Conservation (phyloP, 805 yeast genomes). For the Helenozyma baotianmanensis region DNA sequence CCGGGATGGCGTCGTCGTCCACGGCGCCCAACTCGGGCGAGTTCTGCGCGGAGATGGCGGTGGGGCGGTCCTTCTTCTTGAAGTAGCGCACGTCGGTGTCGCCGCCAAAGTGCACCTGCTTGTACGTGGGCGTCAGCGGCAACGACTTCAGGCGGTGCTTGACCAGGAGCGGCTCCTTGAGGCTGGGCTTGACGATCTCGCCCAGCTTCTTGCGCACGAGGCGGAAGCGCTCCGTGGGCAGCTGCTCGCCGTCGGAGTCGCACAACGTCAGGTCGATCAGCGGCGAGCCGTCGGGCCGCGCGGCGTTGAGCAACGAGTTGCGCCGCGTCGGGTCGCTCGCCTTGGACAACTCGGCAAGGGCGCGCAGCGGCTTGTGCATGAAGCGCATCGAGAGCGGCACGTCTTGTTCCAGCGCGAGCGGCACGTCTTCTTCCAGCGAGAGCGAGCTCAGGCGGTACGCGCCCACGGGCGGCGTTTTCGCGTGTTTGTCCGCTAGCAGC, state of each 20-base stretch:
- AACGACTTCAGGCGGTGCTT: constrained; percentile 30
- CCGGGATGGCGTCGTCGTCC: constrained; percentile 14
- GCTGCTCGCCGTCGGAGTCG: background rate
- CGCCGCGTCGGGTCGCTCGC: constrained; percentile 24
- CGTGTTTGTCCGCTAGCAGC: too few species aligned
- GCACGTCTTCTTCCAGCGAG: constrained; percentile 10
- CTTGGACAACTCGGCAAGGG: constrained; percentile 25
- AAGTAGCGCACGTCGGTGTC: constrained; percentile 68
- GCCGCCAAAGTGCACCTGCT: constrained; percentile 77
- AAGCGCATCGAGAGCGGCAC: constrained; percentile 30
- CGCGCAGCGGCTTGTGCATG: constrained; percentile 37
- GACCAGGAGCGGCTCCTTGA: constrained; percentile 42
- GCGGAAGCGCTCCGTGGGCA: too few species aligned
- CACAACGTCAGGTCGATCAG: constrained; percentile 2
- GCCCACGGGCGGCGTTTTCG: background rate
- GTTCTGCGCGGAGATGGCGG: constrained; percentile 64
- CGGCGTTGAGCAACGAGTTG: constrained; percentile 24
- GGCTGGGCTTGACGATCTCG: constrained; percentile 54
- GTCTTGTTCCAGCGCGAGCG: constrained; percentile 24
- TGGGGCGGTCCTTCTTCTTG: constrained; percentile 68
- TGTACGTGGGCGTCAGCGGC: constrained; percentile 52
- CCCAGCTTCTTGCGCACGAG: constrained; percentile 77
- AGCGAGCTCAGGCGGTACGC: constrained; percentile 2
- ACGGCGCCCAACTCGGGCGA: constrained; percentile 43
- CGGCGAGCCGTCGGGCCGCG: constrained; percentile 18